These are phyloP conservation scores for Lactarius deliciosus DNA, from an alignment of 768 basidiomycete species.

Conservation along the genomic window DNA sequence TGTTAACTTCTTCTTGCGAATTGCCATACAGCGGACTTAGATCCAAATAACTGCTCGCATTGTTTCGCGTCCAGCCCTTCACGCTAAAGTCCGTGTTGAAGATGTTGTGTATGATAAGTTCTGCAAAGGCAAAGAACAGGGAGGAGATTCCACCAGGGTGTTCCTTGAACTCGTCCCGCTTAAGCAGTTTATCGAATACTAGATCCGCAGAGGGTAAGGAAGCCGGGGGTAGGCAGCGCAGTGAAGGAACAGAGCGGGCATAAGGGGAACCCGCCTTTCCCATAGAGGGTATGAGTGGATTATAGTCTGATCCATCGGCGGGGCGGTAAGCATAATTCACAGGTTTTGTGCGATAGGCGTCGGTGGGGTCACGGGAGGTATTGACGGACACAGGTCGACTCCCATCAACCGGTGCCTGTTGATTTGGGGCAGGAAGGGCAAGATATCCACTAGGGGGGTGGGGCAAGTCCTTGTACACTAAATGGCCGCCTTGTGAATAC, in stretches of 20 bases:
- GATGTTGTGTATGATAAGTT: slow-evolving; percentile 70
- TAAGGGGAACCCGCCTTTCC: slow-evolving; percentile 41
- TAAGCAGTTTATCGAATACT: slow-evolving; percentile 70
- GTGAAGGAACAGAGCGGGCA: slow-evolving; percentile 62
- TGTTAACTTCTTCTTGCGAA: slow-evolving; percentile 44
- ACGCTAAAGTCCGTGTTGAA: slow-evolving; percentile 53
- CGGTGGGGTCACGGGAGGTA: background rate
- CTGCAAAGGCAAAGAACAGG: slow-evolving; percentile 77
- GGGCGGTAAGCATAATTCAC: slow-evolving; percentile 31
- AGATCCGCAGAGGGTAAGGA: slow-evolving; percentile 63
- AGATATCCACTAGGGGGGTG: slow-evolving; percentile 29
- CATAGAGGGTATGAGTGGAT: slow-evolving; percentile 35
- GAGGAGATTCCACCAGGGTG: slow-evolving; percentile 60
- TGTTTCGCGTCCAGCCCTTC: slow-evolving; percentile 53
- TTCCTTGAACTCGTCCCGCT: slow-evolving; percentile 36
- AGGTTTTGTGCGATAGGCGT: background rate
- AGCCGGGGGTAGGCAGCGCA: slow-evolving; percentile 41
- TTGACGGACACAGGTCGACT: background rate
- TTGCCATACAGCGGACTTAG: slow-evolving; percentile 72
- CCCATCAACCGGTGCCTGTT: background rate
- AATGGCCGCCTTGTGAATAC: background rate
- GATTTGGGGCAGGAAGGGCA: slow-evolving; percentile 12
- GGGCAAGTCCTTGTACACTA: slow-evolving; percentile 30
- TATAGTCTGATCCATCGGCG: slow-evolving; percentile 42
- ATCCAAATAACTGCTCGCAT: slow-evolving; percentile 73